phyloP scores from a whole-genome alignment of 2,329 filamentous ascomycete genomes.

The Clarireedia sp. region DNA sequence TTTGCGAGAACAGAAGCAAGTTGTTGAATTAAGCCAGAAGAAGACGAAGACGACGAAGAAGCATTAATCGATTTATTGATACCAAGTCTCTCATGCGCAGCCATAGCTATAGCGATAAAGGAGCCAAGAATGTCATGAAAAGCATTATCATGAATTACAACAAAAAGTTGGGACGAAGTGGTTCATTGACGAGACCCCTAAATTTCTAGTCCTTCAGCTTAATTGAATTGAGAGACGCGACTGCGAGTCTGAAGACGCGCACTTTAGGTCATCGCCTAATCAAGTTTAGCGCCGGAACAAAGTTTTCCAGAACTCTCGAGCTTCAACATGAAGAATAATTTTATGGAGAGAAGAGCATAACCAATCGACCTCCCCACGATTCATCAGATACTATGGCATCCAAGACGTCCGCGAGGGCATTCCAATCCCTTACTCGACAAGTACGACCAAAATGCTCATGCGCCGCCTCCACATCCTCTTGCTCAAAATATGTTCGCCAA shows the following conservation, averaged over 20 bases:
- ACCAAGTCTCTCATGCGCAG: slow-evolving; percentile 19
- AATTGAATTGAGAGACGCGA: slow-evolving; percentile 12
- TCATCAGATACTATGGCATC: slow-evolving; percentile 36
- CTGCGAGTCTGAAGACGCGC: slow-evolving; percentile 12
- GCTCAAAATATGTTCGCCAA: slow-evolving; percentile 16
- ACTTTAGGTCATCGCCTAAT: background rate
- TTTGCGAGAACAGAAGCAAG: slow-evolving; percentile 40
- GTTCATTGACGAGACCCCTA: background rate
- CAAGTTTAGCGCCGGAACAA: slow-evolving; percentile 10
- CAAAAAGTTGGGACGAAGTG: background rate
- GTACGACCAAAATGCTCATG: slow-evolving; percentile 23
- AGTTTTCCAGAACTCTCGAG: slow-evolving; percentile 9
- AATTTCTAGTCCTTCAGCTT: background rate
- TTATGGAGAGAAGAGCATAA: slow-evolving; percentile 1
- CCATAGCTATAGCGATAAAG: slow-evolving; percentile 28
- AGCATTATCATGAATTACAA: slow-evolving; percentile 11
- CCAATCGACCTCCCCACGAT: background rate
- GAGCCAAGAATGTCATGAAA: background rate
- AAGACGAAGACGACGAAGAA: slow-evolving; percentile 1
- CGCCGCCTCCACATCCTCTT: slow-evolving; percentile 14
- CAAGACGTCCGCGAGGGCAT: slow-evolving; percentile 35
- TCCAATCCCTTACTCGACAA: slow-evolving; percentile 30
- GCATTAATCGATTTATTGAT: slow-evolving; percentile 19
- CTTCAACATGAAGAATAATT: slow-evolving; percentile 9
- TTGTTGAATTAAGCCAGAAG: slow-evolving; percentile 22